A percentile compares a stretch with the other conserved stretches of the same genome.
These are phyloP conservation scores for Stephanodiscus minutulus DNA, from an alignment of 108 stramenopile genomes.

Conservation along the genomic window DNA sequence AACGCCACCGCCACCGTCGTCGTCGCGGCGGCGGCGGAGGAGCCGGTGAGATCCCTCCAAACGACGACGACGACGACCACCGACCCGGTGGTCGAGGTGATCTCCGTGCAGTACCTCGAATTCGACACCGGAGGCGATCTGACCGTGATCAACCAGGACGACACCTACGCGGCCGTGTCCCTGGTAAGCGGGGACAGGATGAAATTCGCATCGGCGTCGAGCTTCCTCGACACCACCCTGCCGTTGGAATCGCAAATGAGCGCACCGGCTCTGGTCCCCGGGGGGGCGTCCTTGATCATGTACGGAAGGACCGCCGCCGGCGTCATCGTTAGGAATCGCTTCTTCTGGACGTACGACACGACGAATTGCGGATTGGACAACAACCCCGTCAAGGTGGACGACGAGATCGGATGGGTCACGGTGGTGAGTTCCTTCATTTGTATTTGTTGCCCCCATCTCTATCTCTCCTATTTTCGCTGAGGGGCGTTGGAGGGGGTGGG, in stretches of 20 bases:
- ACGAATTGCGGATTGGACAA: slow-evolving; percentile 11
- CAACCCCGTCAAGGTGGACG: slow-evolving; percentile 20
- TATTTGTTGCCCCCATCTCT: background rate
- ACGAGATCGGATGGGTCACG: slow-evolving; percentile 46
- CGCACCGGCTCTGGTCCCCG: slow-evolving; percentile 17
- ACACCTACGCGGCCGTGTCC: slow-evolving; percentile 20
- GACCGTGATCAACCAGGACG: slow-evolving; percentile 32
- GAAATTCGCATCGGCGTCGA: slow-evolving; percentile 26
- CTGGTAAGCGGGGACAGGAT: slow-evolving; percentile 14
- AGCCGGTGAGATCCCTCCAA: slow-evolving; percentile 7
- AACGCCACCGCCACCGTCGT: background rate
- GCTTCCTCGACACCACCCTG: slow-evolving; percentile 10
- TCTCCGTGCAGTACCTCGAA: slow-evolving; percentile 45
- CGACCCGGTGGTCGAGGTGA: slow-evolving; percentile 25
- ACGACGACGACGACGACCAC: background rate
- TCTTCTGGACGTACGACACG: slow-evolving; percentile 39
- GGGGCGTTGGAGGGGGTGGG: background rate
- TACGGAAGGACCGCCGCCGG: slow-evolving; percentile 34
- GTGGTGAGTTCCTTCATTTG: slow-evolving; percentile 29
- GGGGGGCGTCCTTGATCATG: slow-evolving; percentile 41
- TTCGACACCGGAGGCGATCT: slow-evolving; percentile 22
- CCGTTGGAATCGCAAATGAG: slow-evolving; percentile 15
- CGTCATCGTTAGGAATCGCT: slow-evolving; percentile 35
- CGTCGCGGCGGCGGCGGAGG: no score
- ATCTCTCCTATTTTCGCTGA: background rate